Percentiles rank a stretch among this genome's conserved stretches.
Conservation (phyloP, 768 basidiomycete species). For the Agaricus blazei region DNA sequence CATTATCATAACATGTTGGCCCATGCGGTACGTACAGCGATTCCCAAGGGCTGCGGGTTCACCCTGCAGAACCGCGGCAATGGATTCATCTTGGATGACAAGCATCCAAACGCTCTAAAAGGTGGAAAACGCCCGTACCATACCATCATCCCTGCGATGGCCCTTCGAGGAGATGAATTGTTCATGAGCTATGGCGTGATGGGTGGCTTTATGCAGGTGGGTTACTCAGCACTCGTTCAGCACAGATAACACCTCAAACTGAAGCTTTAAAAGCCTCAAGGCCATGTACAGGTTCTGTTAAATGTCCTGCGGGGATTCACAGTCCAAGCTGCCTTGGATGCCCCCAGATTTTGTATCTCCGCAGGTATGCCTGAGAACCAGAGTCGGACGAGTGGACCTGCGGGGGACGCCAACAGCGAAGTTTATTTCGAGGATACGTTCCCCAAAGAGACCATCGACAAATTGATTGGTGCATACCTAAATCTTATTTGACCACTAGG, state of each 20-base stretch:
- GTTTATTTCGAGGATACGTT: slow-evolving; percentile 90
- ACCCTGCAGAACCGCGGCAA: slow-evolving; percentile 93
- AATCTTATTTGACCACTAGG: not conserved
- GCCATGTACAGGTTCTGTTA: slow-evolving; percentile 90
- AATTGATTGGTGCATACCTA: slow-evolving; percentile 53
- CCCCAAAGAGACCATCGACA: slow-evolving; percentile 50
- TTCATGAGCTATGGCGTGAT: slow-evolving; percentile 90
- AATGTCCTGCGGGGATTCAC: slow-evolving; percentile 87
- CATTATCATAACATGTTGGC: not conserved
- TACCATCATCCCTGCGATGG: slow-evolving; percentile 92
- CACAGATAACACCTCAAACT: not conserved
- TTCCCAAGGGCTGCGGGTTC: slow-evolving; percentile 94
- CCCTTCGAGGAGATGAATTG: slow-evolving; percentile 69
- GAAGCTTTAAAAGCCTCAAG: slow-evolving; percentile 66
- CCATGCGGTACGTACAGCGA: slow-evolving; percentile 40
- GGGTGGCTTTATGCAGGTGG: slow-evolving; percentile 86
- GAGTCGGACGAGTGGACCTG: slow-evolving; percentile 36
- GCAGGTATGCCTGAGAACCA: slow-evolving; percentile 67
- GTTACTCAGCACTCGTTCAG: not conserved
- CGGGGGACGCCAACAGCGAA: slow-evolving; percentile 73
- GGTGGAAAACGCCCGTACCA: slow-evolving; percentile 85
- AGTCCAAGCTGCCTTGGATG: slow-evolving; percentile 86
- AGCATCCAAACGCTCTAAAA: slow-evolving; percentile 82
- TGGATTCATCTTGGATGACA: slow-evolving; percentile 73
- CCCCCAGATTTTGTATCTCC: slow-evolving; percentile 95